phyloP scores from a whole-genome alignment of 768 basidiomycete genomes.

The Daedaleopsis nitida region DNA sequence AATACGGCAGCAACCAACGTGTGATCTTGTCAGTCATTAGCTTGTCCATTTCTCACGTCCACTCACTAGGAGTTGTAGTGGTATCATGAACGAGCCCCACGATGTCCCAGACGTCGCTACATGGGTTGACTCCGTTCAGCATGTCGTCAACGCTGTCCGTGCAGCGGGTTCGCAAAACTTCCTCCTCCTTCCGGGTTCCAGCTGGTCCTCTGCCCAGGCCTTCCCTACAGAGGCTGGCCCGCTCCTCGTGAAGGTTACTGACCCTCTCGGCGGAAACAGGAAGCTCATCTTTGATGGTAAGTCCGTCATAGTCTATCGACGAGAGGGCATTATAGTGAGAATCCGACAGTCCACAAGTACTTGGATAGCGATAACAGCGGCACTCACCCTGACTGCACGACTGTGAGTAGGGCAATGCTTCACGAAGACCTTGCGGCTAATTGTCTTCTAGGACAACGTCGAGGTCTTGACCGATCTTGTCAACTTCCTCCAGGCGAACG shows the following conservation, averaged over 20 bases:
- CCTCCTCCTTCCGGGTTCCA: conserved; percentile 47
- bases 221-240: conserved; percentile 44
- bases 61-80: conserved; percentile 14
- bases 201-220: conserved; percentile 40
- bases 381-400: conserved; percentile 44
- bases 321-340: not conserved
- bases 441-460: conserved; percentile 42
- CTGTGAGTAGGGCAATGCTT: conserved; percentile 23
- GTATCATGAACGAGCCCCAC: conserved; percentile 52
- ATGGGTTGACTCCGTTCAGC: conserved; percentile 41
- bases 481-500: conserved; percentile 43
- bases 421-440: conserved; percentile 10
- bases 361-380: conserved; percentile 49
- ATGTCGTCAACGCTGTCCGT: conserved; percentile 44
- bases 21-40: conserved; percentile 33
- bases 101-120: conserved; percentile 39
- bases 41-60: not conserved
- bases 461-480: conserved; percentile 45
- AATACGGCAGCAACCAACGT: conserved; percentile 38
- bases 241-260: conserved; percentile 41
- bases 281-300: conserved; percentile 46
- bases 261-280: conserved; percentile 40
- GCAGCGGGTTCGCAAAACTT: conserved; percentile 43
- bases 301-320: not conserved
- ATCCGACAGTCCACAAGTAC: conserved; percentile 42